phyloP scores from a whole-genome alignment of 352 stramenopile genomes.

The Phytophthora megakarya region DNA sequence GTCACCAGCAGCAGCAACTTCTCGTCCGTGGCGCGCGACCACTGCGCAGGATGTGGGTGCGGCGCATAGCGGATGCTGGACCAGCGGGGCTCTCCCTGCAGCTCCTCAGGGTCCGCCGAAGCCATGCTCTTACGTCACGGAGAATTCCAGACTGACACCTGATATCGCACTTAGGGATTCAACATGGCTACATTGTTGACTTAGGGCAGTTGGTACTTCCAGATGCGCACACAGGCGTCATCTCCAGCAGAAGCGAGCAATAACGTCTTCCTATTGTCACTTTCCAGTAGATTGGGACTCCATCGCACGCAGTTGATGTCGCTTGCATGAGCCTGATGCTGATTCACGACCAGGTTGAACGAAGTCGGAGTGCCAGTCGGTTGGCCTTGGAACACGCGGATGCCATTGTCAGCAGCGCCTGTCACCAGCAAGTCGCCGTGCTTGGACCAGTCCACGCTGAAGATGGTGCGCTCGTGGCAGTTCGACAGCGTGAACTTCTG shows the following conservation, averaged over 20 bases:
- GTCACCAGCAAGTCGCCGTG: conserved; percentile 89
- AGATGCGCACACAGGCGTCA: conserved; percentile 69
- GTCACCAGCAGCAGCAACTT: conserved; percentile 66
- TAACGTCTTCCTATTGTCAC: conserved; percentile 40
- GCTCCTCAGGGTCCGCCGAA: conserved; percentile 49
- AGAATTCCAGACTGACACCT: conserved; percentile 10
- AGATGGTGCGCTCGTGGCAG: conserved; percentile 91
- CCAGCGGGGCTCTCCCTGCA: conserved; percentile 69
- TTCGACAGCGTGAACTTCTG: conserved; percentile 79
- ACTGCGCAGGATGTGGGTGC: conserved; percentile 37
- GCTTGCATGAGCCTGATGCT: conserved; percentile 64
- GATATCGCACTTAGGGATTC: conserved; percentile 10
- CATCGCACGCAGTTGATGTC: conserved; percentile 88
- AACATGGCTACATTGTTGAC: conserved; percentile 20
- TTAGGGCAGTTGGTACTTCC: conserved; percentile 56
- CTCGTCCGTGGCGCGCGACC: conserved; percentile 58
- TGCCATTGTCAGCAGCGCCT: conserved; percentile 90
- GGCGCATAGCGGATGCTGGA: conserved; percentile 55
- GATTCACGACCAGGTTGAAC: conserved; percentile 74
- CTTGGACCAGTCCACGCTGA: conserved; percentile 92
- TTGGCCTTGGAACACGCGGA: conserved; percentile 83
- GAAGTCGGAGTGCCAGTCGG: conserved; percentile 15
- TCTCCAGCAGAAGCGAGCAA: conserved; percentile 71
- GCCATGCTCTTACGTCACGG: conserved; percentile 16
- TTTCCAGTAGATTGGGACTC: conserved; percentile 46